phyloP scores from a whole-genome alignment of 2,329 filamentous ascomycete genomes.

The Hawksworthiomyces lignivorus region DNA sequence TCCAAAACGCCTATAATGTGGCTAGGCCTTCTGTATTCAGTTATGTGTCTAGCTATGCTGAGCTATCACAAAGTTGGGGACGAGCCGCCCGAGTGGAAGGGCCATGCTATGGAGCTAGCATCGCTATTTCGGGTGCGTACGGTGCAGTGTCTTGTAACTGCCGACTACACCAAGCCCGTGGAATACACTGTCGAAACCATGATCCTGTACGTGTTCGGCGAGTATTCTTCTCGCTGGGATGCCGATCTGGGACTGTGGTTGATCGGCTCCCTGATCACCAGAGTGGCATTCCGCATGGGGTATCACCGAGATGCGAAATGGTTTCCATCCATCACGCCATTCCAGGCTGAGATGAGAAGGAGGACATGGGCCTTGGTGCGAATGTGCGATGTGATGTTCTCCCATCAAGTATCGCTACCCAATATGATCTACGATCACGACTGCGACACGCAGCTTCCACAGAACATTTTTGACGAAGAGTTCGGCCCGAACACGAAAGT shows the following conservation, averaged over 20 bases:
- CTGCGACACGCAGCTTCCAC: constrained; percentile 66
- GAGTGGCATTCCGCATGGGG: constrained; percentile 60
- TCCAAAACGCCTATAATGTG: constrained; percentile 67
- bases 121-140: constrained; percentile 62
- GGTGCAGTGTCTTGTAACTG: constrained; percentile 68
- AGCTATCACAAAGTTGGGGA: constrained; percentile 75
- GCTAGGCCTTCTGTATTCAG: constrained; percentile 68
- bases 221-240: constrained; percentile 66
- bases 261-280: constrained; percentile 46
- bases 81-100: constrained; percentile 70
- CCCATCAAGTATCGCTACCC: constrained; percentile 60
- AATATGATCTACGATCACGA: constrained; percentile 67
- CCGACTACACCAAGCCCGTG: constrained; percentile 68
- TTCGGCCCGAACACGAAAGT: constrained; percentile 61
- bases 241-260: constrained; percentile 61
- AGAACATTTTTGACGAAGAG: constrained; percentile 76
- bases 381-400: constrained; percentile 69
- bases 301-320: constrained; percentile 72
- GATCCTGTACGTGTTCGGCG: constrained; percentile 66
- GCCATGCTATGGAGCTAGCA: constrained; percentile 52
- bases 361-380: constrained; percentile 63
- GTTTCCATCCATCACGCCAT: constrained; percentile 64
- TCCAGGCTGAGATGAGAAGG: constrained; percentile 68
- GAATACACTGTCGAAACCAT: constrained; percentile 73
- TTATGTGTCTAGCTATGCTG: constrained; percentile 69